Evolutionary conservation across 2,329 filamentous ascomycete species (phyloP), one percentile per base, ranked within the genome.

Genomic region (Monosporascus sp.): DNA sequence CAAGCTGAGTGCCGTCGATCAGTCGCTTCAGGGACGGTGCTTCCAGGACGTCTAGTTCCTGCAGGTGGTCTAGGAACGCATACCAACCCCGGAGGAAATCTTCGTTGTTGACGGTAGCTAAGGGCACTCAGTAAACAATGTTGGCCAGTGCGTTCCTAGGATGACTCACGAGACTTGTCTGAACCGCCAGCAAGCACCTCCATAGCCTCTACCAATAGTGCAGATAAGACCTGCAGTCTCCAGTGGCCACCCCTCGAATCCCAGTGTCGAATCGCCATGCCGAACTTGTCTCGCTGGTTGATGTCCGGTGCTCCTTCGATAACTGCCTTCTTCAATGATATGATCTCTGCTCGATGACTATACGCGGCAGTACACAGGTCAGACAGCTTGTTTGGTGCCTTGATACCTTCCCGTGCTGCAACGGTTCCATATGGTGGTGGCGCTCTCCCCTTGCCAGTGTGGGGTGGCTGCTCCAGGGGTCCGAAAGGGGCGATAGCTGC

Each of bases 391-490:
- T 91, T 96, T 2, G 88, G 83, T 1, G 86, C 81, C 64, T 88
- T 91, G 66, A 96, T 84, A 5, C 91, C 91, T 66, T 95, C 90
- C 34, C 87, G 79, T 5, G 84, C 86, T 5, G 88, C 86, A 31
- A 83, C 74, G 3, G 81, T 80, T 3, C 85, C 80, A 19, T 84
- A 76, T 1, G 86, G 83, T 20, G 80, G 78, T 3, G 80, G 74
- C 20, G 72, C 66, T 64, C 83, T 87, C 47, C 73, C 71, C 40
- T 74, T 75, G 14, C 68, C 66, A 8, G 69, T 71, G 27, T 71
- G 61, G 5, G 51, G 70, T 56, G 47, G 65, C 66, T 77, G 62
- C 58, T 73, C 66, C 57, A 79, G 59, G 73, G 75, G 65, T 74
- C 83, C 66, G 85, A 90, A 97, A 0, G 92, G 92, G 16, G 83